Base-by-base conservation (phyloP, 2,329 filamentous ascomycete genomes). In the Mycogone perniciosa region DNA sequence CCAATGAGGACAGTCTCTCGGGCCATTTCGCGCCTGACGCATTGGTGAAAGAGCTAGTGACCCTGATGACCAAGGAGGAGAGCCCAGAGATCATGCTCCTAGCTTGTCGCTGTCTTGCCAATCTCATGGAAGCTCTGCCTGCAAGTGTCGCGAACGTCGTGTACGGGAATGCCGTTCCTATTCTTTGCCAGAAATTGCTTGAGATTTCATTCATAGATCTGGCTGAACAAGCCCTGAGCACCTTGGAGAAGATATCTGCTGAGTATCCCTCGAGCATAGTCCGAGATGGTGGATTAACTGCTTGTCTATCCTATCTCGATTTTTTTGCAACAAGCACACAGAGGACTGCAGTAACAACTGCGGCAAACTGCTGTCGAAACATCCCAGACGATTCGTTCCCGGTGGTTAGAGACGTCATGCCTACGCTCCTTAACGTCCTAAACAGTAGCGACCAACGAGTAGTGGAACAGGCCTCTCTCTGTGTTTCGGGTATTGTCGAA, bases 251-350 rank as follows among this genome's bases (percentile, higher is more conserved):
- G 71, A 96, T 99, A 45, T 99, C 93, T 0, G 83, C 92, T 51
- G 93, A 99, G 64, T 99, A 96, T 64, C 93, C 93, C 1, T 85
- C 88, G 4, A 90, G 89, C 50, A 99, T 99, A 60, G 93, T 99
- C 41, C 87, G 91, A 46, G 93, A 97, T 71, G 95, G 93, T 44
- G 93, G 93, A 8, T 75, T 99, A 56, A 95, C 89, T 1, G 93
- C 93, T n/a, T 99, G 93, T 63, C 73, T 99, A 57, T 95, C 89
- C 0, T 97, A 93, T 65, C 80, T 99, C 52, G 93, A 99, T 66
- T 99, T 99, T 71, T 99, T 99, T 63, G 87, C 92, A 11, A 99
- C 93, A 0, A 93, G 92, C 67, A 97, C 93, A 2, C 93, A 99
- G 69, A 83, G 93, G 57, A 96, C 92, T 10, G 93, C 93, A 6